These are phyloP conservation scores for Sporothrix mexicana DNA, from an alignment of 2,329 filamentous ascomycete genomes.

Conservation along the genomic window DNA sequence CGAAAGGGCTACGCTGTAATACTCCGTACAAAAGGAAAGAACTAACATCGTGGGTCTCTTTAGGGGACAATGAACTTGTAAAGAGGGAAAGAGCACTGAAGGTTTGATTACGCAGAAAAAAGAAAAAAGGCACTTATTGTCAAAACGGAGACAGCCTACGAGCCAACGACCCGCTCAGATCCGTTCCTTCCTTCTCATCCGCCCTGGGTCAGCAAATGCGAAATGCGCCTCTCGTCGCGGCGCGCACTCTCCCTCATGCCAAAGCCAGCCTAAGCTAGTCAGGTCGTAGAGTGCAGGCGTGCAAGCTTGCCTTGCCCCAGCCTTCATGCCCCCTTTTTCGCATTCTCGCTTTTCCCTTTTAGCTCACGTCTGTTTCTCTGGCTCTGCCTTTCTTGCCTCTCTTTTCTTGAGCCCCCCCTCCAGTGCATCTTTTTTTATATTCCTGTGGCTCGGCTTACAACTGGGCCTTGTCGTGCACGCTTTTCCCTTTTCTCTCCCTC, in stretches of 20 bases:
- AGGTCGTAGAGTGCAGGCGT: neutral
- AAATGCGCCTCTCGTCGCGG: conserved; percentile 13
- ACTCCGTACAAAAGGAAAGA: neutral
- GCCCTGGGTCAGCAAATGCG: conserved; percentile 11
- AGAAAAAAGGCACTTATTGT: neutral
- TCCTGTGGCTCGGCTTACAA: conserved; percentile 8
- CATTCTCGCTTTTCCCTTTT: neutral
- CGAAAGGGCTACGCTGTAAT: neutral
- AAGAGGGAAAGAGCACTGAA: neutral
- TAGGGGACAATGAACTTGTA: too few species aligned
- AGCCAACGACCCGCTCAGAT: conserved; percentile 21
- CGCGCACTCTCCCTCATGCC: neutral
- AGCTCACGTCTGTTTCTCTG: neutral
- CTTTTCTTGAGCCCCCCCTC: neutral
- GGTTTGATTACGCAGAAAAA: neutral
- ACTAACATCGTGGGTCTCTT: neutral
- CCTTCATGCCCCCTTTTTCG: neutral
- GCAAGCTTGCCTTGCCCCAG: neutral
- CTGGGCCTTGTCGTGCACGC: conserved; percentile 21
- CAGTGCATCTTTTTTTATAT: conserved; percentile 13
- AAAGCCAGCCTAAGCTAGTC: neutral
- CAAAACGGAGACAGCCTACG: neutral
- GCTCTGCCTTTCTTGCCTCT: neutral
- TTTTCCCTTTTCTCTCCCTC: neutral
- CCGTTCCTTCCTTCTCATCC: conserved; percentile 11